phyloP scores from a whole-genome alignment of 495 filamentous ascomycete species.

The Lepidopterella palustris region DNA sequence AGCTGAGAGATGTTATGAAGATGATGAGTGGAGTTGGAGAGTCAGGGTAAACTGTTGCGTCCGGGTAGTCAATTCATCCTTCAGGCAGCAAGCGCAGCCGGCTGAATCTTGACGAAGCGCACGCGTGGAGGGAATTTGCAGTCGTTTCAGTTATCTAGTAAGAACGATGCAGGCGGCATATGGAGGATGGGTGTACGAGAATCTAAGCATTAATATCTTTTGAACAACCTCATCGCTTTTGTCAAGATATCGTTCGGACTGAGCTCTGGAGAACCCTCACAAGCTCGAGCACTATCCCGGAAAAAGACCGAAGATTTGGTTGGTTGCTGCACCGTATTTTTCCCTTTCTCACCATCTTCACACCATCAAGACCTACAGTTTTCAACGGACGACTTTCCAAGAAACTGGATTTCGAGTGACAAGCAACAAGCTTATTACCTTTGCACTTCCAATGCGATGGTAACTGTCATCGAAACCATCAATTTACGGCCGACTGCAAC shows the following conservation, averaged over 20 bases:
- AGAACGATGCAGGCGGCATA: not conserved
- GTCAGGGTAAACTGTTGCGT: not conserved
- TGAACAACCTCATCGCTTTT: not conserved
- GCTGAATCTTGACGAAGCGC: too few species aligned
- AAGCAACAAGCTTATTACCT: too few species aligned
- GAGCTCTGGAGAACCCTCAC: not conserved
- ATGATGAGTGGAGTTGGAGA: not conserved
- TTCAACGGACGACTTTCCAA: too few species aligned
- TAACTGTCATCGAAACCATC: too few species aligned
- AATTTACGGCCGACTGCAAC: too few species aligned
- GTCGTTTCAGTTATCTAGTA: not conserved
- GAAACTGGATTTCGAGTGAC: too few species aligned
- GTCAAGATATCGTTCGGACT: not conserved
- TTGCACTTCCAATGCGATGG: too few species aligned
- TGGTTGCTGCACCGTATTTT: too few species aligned
- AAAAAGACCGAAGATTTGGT: too few species aligned
- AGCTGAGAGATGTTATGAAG: not conserved
- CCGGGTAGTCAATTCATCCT: not conserved
- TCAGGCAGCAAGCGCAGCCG: not conserved
- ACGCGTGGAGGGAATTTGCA: not conserved
- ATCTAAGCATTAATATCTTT: not conserved
- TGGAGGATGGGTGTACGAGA: not conserved
- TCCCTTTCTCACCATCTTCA: too few species aligned
- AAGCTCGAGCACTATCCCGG: not conserved
- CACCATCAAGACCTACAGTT: too few species aligned